phyloP scores from a whole-genome alignment of 768 basidiomycete genomes.

The Xanthoconium stramineum region DNA sequence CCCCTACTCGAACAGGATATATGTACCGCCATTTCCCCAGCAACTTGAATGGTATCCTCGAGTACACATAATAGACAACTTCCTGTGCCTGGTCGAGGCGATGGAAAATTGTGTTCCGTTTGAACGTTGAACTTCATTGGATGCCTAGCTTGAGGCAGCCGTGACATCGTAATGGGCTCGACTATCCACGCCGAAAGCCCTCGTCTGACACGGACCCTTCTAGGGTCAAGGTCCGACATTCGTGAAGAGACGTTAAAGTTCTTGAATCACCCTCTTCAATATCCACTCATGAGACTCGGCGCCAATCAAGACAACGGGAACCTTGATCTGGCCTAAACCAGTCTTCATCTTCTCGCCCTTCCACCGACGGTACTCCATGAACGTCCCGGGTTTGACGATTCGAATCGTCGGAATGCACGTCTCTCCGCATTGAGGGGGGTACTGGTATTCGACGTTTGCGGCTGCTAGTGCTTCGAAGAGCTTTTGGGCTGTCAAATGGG shows the following conservation, averaged over 20 bases:
- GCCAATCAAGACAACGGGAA: conserved; percentile 9
- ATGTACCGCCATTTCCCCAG: neutral
- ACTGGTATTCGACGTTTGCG: neutral
- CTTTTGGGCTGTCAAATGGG: neutral
- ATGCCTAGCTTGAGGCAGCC: no score
- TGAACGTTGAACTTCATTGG: no score
- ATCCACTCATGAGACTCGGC: conserved; percentile 7
- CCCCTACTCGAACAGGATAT: neutral
- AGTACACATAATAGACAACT: neutral
- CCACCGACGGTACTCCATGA: conserved; percentile 8
- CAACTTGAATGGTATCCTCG: neutral
- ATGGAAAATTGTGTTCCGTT: neutral
- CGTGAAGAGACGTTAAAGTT: conserved; percentile 1
- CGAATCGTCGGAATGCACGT: conserved; percentile 10
- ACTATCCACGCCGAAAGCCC: no score
- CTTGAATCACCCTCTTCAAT: conserved; percentile 1
- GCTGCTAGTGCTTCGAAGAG: conserved; percentile 7
- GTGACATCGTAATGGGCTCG: no score
- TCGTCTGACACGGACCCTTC: no score
- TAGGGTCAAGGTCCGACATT: no score
- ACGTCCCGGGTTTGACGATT: conserved; percentile 11
- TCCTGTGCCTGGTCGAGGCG: neutral
- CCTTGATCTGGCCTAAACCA: conserved; percentile 15
- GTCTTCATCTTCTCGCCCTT: conserved; percentile 5
- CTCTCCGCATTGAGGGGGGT: neutral